Evolutionary conservation across 768 basidiomycete species (phyloP).

Genomic region (Phaeolepiota aurea): DNA sequence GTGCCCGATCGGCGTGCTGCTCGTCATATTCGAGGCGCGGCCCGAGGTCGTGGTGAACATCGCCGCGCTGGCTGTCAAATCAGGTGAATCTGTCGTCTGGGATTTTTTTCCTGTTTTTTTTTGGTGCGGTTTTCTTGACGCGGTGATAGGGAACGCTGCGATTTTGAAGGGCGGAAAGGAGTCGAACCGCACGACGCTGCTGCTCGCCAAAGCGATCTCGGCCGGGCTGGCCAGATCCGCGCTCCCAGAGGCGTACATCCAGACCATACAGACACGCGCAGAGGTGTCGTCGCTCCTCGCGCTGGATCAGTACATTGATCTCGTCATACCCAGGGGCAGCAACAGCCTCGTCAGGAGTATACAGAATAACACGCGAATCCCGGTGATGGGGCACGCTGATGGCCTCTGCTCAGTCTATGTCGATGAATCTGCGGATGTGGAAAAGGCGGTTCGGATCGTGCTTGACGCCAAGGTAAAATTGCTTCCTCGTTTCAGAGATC

Average conservation of each 20-base stretch:
- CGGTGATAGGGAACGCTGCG: slow-evolving; percentile 97
- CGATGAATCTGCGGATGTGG: slow-evolving; percentile 69
- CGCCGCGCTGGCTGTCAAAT: slow-evolving; percentile 92
- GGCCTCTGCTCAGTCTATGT: slow-evolving; percentile 88
- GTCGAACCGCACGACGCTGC: slow-evolving; percentile 68
- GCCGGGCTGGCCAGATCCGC: slow-evolving; percentile 64
- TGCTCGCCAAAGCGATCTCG: slow-evolving; percentile 77
- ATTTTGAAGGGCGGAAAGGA: slow-evolving; percentile 98
- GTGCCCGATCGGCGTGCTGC: slow-evolving; percentile 91
- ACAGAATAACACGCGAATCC: slow-evolving; percentile 84
- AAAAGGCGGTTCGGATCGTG: slow-evolving; percentile 76
- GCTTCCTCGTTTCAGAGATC: not conserved
- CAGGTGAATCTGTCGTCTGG: slow-evolving; percentile 74
- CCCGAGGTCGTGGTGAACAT: slow-evolving; percentile 99
- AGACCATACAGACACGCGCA: slow-evolving; percentile 83
- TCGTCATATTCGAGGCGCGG: slow-evolving; percentile 95
- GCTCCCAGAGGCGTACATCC: slow-evolving; percentile 77
- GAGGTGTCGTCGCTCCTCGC: slow-evolving; percentile 84
- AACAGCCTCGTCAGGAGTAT: slow-evolving; percentile 85
- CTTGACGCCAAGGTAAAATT: slow-evolving; percentile 81
- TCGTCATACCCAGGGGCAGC: slow-evolving; percentile 95
- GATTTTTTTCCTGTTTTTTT: not conserved
- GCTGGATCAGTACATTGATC: slow-evolving; percentile 88
- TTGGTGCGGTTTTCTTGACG: slow-evolving; percentile 3
- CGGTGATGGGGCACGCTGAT: slow-evolving; percentile 99